Evolutionary conservation across 768 basidiomycete genomes (phyloP), one percentile per base, ranked within the genome.

Genomic region (Gyrodon lividus): DNA sequence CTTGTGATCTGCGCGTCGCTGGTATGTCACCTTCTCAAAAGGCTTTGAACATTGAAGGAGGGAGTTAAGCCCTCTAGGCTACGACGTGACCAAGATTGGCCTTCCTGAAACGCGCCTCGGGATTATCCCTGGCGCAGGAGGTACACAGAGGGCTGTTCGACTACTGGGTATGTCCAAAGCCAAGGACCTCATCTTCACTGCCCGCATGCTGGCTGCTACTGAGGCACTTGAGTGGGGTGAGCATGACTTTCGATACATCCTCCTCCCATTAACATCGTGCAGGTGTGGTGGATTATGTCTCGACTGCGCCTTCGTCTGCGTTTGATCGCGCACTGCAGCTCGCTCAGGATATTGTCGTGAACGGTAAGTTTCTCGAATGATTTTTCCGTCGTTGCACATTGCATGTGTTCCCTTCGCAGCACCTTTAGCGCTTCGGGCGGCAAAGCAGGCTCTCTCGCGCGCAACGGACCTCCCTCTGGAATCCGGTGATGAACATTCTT

Each of bases 41-140:
- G 6, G n/a, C 35, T 44, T 4, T 37, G n/a, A 28, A 13, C n/a
- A 4, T 19, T 33, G 40, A 22, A 17, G 23, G 12, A 20, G 16
- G 40, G 7, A 12, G 22, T 35, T 53, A 17, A 47, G 34, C 38
- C 23, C 49, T 41, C 34, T 59, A 89, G 86, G 78, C 1, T 74
- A 79, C 56, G 64, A 69, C 48, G 92, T 91, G 37, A 84, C 85
- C 46, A 93, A 92, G 70, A 87, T 98, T 43, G 92, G 93, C 6
- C 72, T 98, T 7, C 92, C 94, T 1, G 92, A 95, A 65, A 87
- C 77, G 6, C 71, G 74, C 28, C 72, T 83, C 77, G 49, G 92
- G 84, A 94, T 95, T 50, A 95, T 95, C 40, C 92, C 92, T 14
- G 92, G 92, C 42, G 92, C 91, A 19, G 92, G 92, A 4, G 92